Evolutionary conservation across 2,329 filamentous ascomycete genomes (phyloP).

Genomic region (Penicillium aurantiogriseum): DNA sequence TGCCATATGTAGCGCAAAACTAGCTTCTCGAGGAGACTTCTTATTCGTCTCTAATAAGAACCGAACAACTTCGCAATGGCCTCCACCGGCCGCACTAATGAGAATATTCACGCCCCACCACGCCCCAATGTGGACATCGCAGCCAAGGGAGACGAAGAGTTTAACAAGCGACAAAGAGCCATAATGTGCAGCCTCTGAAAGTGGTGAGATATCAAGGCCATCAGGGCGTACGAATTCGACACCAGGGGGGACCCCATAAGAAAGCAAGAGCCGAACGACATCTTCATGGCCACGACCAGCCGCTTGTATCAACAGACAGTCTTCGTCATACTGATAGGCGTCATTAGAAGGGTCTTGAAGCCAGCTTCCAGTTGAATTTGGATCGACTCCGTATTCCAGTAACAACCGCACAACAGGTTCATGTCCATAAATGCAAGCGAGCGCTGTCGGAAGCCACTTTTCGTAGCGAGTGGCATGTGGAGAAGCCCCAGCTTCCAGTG

Average conservation of each 20-base stretch:
- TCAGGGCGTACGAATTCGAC: background rate
- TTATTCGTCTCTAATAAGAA: background rate
- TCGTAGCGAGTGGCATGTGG: background rate
- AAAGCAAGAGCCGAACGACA: background rate
- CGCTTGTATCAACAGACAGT: background rate
- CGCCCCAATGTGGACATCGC: background rate
- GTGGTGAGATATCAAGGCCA: background rate
- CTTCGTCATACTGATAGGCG: accelerated
- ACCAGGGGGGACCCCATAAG: background rate
- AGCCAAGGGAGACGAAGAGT: background rate
- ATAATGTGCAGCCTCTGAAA: background rate
- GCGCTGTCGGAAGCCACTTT: background rate
- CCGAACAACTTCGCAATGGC: background rate
- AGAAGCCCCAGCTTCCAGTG: background rate
- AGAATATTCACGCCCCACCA: background rate
- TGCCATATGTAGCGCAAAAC: background rate
- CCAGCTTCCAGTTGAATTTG: background rate
- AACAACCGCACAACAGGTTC: background rate
- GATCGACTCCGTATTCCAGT: background rate
- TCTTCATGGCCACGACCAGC: background rate
- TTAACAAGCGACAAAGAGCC: background rate
- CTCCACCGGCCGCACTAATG: background rate
- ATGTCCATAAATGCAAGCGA: background rate
- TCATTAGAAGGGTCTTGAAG: background rate
- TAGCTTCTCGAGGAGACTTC: background rate